These are phyloP conservation scores for Trametes villosa DNA, from an alignment of 768 basidiomycete genomes.

Conservation along the genomic window DNA sequence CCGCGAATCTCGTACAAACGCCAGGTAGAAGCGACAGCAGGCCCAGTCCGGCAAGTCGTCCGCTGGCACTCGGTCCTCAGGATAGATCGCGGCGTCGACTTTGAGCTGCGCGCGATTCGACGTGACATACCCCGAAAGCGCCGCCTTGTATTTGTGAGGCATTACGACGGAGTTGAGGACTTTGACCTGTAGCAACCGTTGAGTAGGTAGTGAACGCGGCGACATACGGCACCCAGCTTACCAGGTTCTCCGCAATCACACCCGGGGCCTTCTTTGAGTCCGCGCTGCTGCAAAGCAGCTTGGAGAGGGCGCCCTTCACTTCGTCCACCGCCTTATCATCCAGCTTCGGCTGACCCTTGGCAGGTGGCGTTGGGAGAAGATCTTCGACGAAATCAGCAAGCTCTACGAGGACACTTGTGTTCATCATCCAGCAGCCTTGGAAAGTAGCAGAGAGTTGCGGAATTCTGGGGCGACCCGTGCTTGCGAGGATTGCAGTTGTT, in stretches of 20 bases:
- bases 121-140: too few relatives aligned
- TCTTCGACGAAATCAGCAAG: neutral
- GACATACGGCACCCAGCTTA: too few relatives aligned
- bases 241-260: too few relatives aligned
- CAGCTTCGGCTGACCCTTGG: neutral
- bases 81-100: neutral
- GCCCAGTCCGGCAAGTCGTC: constrained; percentile 3
- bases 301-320: neutral
- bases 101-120: too few relatives aligned
- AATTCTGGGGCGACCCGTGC: neutral
- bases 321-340: neutral
- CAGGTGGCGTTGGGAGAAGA: neutral
- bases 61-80: neutral
- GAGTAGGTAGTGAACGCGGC: too few relatives aligned
- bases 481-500: constrained; percentile 1
- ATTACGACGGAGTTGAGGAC: too few relatives aligned
- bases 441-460: neutral
- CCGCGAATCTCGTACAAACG: neutral
- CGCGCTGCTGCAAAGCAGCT: too few relatives aligned
- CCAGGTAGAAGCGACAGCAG: neutral
- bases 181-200: too few relatives aligned
- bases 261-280: too few relatives aligned
- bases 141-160: too few relatives aligned
- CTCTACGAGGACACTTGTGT: neutral
- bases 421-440: neutral